A percentile compares a stretch with the other conserved stretches of the same genome.
Conservation (phyloP, 106 monocot genomes). For the Chionographis japonica region DNA sequence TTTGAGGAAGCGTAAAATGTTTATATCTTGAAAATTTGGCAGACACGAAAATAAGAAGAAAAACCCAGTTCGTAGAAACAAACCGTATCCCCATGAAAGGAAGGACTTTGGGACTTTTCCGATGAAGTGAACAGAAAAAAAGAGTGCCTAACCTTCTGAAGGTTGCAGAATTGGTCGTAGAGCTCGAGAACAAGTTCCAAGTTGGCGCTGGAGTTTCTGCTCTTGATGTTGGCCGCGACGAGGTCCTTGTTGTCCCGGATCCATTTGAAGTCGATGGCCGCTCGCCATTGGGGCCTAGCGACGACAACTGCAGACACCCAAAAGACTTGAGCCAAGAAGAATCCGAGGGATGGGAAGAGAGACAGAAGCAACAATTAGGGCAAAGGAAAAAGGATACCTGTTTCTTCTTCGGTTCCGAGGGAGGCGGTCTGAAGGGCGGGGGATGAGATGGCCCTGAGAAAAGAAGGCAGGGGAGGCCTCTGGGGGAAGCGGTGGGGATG, state of each 20-base stretch:
- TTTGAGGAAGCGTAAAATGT: no score
- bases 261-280: slow-evolving; percentile 98
- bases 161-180: slow-evolving; percentile 58
- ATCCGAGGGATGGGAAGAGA: not conserved
- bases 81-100: no score
- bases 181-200: slow-evolving; percentile 82
- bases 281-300: slow-evolving; percentile 72
- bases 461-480: not conserved
- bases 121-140: not conserved
- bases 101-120: no score
- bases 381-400: slow-evolving; percentile 15
- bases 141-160: slow-evolving; percentile 79
- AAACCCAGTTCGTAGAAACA: no score
- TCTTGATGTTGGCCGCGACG: slow-evolving; percentile 70
- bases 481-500: not conserved
- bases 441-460: slow-evolving; percentile 17
- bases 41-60: no score
- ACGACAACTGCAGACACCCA: slow-evolving; percentile 4
- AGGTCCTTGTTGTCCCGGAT: slow-evolving; percentile 81
- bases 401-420: slow-evolving; percentile 19
- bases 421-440: slow-evolving; percentile 23
- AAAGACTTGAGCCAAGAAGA: not conserved
- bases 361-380: not conserved
- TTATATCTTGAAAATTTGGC: no score
- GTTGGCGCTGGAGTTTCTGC: slow-evolving; percentile 70